Base-by-base conservation (phyloP, 768 basidiomycete genomes). In the Trametopsis cervina region DNA sequence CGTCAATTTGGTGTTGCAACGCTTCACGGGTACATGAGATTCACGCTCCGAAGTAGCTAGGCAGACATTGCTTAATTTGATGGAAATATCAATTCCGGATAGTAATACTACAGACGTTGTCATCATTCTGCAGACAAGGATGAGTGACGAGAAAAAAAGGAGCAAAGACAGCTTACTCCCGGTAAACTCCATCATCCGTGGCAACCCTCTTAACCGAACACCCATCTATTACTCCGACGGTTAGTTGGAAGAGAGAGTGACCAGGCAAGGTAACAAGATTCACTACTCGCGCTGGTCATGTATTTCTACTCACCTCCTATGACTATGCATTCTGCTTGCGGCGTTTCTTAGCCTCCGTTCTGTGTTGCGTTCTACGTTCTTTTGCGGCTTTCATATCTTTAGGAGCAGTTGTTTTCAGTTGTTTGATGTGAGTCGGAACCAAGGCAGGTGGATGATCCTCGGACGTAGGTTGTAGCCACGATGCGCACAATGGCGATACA, bases 381-480 rank as follows among this genome's bases (percentile, higher is more conserved):
- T 84, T 89, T 25, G 81, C 80, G 25, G 67, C 72, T 58, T 76
- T 85, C 76, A 89, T 85, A 57, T 92, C 85, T 57, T 77, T 81
- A 1, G 90, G 90, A 3, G 81, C 78, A 23, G 81, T 79, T 2
- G 91, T 93, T 15, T 75, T 74, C 18, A 91, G 61, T 54, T 90
- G 88, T 59, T 92, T 94, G 54, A 91, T 73, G 58, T 89, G 84
- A 0, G 89, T 89, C 2, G 84, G 80, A 36, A 85, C 65, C 21
- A 83, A 68, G 15, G 63, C 18, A n/a, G 23, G 41, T 46, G 42
- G 45, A n/a, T 17, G 50, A 48, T 51, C 58, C 33, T 47, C 49
- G 23, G 44, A 21, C 2, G 17, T 29, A 15, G 25, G 65, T 56
- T 3, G 71, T 63, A 37, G 77, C 90, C 90, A 94, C 4, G 81